Evolutionary conservation across 2,329 filamentous ascomycete species (phyloP).

Genomic region (Calonectria fujianensis): DNA sequence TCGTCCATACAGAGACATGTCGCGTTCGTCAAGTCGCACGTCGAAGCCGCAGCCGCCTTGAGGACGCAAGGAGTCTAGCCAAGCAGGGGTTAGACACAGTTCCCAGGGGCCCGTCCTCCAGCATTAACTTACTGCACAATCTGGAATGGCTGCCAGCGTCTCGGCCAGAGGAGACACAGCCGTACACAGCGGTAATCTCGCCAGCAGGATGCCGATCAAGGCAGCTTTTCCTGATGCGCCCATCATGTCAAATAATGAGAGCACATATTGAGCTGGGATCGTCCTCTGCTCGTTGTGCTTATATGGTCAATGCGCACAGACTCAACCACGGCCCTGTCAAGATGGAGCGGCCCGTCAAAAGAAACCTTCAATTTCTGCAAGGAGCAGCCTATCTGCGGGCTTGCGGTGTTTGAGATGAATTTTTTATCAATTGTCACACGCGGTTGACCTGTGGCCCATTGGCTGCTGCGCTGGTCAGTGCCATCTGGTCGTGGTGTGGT

Average conservation of each 20-base stretch:
- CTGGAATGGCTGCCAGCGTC: not conserved
- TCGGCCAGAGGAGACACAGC: not conserved
- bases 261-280: constrained; percentile 3
- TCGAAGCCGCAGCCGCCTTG: not conserved
- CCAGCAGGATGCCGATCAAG: not conserved
- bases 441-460: not conserved
- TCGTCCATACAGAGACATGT: not conserved
- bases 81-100: not conserved
- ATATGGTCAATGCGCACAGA: constrained; percentile 22
- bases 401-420: not conserved
- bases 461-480: not conserved
- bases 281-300: not conserved
- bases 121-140: constrained; percentile 1
- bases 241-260: constrained; percentile 14
- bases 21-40: not conserved
- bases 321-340: not conserved
- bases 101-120: too few relatives aligned
- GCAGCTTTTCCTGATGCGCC: not conserved
- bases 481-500: not conserved
- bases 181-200: not conserved
- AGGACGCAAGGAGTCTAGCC: constrained; percentile 3
- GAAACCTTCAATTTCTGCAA: not conserved
- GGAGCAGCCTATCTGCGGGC: not conserved
- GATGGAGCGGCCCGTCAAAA: not conserved
- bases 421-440: not conserved